Conservation (phyloP, 495 filamentous ascomycete species). For the Immersiella caudata region DNA sequence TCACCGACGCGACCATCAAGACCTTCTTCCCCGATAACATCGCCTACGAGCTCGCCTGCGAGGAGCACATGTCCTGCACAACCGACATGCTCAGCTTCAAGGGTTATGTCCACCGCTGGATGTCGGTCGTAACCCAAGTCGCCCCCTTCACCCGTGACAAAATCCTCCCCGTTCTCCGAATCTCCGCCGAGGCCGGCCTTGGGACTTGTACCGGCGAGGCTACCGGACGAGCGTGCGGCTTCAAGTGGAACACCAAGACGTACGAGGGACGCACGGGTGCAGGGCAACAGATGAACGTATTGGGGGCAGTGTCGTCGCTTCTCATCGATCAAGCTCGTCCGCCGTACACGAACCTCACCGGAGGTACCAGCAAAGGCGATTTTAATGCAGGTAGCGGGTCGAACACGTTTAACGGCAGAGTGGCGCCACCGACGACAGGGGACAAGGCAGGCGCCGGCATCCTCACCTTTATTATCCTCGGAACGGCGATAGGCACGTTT, state of each 20-base stretch:
- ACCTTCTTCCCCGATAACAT: slow-evolving; percentile 62
- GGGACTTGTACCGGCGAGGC: slow-evolving; percentile 64
- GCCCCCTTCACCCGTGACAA: slow-evolving; percentile 65
- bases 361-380: slow-evolving; percentile 67
- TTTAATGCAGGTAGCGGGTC: slow-evolving; percentile 57
- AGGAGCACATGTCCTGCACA: slow-evolving; percentile 63
- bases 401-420: slow-evolving; percentile 20
- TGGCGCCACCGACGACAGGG: slow-evolving; percentile 51
- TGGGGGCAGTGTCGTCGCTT: slow-evolving; percentile 64
- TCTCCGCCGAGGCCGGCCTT: slow-evolving; percentile 70
- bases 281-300: slow-evolving; percentile 71
- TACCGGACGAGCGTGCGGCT: slow-evolving; percentile 65
- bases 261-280: slow-evolving; percentile 65
- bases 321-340: slow-evolving; percentile 43
- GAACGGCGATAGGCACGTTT: slow-evolving; percentile 42
- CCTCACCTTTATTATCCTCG: slow-evolving; percentile 57
- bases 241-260: slow-evolving; percentile 62
- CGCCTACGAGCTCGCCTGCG: slow-evolving; percentile 69
- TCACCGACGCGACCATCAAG: slow-evolving; percentile 61
- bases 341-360: slow-evolving; percentile 60
- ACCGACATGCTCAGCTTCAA: slow-evolving; percentile 85
- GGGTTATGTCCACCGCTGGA: slow-evolving; percentile 81
- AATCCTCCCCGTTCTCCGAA: slow-evolving; percentile 67
- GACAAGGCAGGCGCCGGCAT: slow-evolving; percentile 71
- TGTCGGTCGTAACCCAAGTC: slow-evolving; percentile 69